Evolutionary conservation across 2,329 filamentous ascomycete species (phyloP), one percentile per base, ranked within the genome.

Genomic region (Coniella lustricola): DNA sequence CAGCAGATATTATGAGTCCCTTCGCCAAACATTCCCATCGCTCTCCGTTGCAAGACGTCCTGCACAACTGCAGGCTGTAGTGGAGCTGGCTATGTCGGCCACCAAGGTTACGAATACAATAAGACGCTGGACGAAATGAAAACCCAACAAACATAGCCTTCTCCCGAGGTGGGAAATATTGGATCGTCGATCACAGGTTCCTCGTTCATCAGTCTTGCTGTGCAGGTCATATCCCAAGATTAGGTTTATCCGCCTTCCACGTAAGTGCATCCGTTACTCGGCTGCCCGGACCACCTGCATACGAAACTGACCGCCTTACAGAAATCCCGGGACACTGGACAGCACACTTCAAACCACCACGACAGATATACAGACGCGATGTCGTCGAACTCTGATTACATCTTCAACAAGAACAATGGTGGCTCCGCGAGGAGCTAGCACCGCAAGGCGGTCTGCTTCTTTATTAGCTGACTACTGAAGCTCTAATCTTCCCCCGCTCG

Each of bases 231-330:
- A 25, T 32, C 22, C 22, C 16, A 16, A 32, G 20, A 18, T 18
- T 7, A 18, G 21, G 32, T 22, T 21, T 13, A 17, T 22, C 7
- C 18, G 43, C 21, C 33, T 17, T 36, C 21, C n/a, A 17, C 29
- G 49, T 51, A 51, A 44, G 49, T 40, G 40, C 40, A 41, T 16
- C 22, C n/a, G n/a, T n/a, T n/a, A 16, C 18, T 22, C 16, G 31
- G n/a, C 18, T 14, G 21, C 9, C n/a, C 22, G 35, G 41, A 41
- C 10, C 12, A 14, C 17, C 21, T 25, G 32, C 20, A 16, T 21
- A 44, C 33, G 20, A 39, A 16, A 40, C 46, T 51, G 34, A 49
- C 41, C 16, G n/a, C 35, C 22, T 13, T 36, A 40, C 14, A 29
- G 41, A 3, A 22, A 14, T 18, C 31, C 18, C 5, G 13, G 7